Base-by-base conservation (phyloP, 2,329 filamentous ascomycete species). In the Camillea tinctor region DNA sequence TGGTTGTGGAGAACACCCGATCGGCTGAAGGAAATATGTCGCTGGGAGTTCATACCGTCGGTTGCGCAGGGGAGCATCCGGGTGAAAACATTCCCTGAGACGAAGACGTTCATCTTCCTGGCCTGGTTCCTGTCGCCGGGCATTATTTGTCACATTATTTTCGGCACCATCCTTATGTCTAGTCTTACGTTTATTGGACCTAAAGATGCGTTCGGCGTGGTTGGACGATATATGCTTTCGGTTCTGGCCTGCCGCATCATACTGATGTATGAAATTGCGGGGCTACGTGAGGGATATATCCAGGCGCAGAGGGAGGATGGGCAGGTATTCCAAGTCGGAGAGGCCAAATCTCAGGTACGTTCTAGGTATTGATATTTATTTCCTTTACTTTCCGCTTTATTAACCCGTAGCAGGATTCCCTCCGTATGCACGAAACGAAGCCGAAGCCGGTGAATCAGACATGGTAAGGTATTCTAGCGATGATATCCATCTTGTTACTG, bases 191-290 rank as follows among this genome's bases (percentile, higher is more conserved):
- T 71, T 26, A 66, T 72, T 22, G 64, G 63, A 1, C 58, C 64
- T 1, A 17, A 26, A 3, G 69, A 73, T 36, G 66, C 70, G 0
- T 58, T 72, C 6, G 24, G 61, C 0, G 62, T 71, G 11, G 60
- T 73, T 17, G 62, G 58, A 11, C 60, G 71, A 40, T 70, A 69
- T 59, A 61, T 66, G 23, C 58, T 59, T 3, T 69, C 67, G 7
- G 66, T 69, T 9, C 54, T 68, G 7, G 49, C 60, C 19, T 72
- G 69, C 50, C 62, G 70, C 19, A 60, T 67, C 4, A 55, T 72
- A 4, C 52, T 72, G 22, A 66, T 66, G 52, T 71, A 65, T 51
- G 71, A 73, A 58, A 58, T 72, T 19, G 60, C 68, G 5, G 68
- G 68, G 1, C 58, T 68, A 56, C 55, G 65, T 15, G 48, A 60